Base-by-base conservation (phyloP, 768 basidiomycete genomes). In the Leccinum subgranulosum region DNA sequence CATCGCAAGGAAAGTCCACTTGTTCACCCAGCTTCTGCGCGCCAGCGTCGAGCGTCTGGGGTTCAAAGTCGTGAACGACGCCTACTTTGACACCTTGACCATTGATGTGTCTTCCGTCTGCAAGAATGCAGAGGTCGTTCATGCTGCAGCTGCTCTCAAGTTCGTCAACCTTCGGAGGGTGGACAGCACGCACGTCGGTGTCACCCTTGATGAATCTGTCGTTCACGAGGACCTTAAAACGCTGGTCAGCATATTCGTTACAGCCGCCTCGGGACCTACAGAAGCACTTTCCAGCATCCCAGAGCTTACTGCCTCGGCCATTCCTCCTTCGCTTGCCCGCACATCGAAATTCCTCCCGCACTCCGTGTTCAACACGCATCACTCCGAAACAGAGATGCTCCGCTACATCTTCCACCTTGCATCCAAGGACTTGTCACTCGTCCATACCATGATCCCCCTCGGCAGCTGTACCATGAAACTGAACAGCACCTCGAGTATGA, bases 391-490 rank as follows among this genome's bases (percentile, higher is more conserved):
- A 0, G 94, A 98, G 75, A 94, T 99, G 90, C 79, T 99, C 33
- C 93, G 97, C 36, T 97, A 98, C 74, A 92, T 98, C 67, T 85
- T 92, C 75, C 89, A 94, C 64, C 83, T 99, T 50, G 91, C 94
- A 59, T 87, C 87, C 36, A 98, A 98, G 77, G 97, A 99, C 69
- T 83, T 98, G 56, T 88, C 92, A 28, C 86, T 99, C 31, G 89
- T 92, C 9, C 97, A 99, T 71, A 85, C 92, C 47, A 98, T 98
- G 93, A 98, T 97, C 64, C 88, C 92, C 12, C 83, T 95, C 3
- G 94, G 94, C 56, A 94, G 92, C 71, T 95, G 94, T 74, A 96
- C 94, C 6, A 97, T 96, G 94, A 97, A 98, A 75, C 82, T 99
- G 55, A 99, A 99, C 77, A 94, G 93, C 69, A 97, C 95, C 3